Percentiles rank a stretch among this genome's conserved stretches.
Evolutionary conservation across 202 grass and related monocot species (phyloP).

Genomic region (Musa balbisiana): DNA sequence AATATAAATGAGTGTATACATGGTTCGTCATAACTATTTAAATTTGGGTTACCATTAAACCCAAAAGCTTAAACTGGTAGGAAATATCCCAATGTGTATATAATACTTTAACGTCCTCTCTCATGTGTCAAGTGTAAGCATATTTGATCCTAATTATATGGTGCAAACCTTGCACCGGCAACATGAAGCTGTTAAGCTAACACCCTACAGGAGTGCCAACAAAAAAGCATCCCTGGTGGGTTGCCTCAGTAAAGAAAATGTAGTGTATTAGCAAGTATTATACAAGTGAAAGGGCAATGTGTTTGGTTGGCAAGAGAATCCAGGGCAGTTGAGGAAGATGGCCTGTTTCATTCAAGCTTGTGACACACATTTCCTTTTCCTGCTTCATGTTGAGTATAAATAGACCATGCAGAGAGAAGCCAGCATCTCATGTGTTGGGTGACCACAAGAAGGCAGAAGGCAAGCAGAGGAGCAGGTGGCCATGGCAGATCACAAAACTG

Average conservation of each 20-base stretch:
- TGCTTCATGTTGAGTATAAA: background rate
- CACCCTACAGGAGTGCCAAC: too few species aligned
- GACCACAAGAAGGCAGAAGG: background rate
- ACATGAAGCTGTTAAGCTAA: too few species aligned
- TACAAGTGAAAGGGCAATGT: background rate
- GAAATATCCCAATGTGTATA: too few species aligned
- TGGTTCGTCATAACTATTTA: too few species aligned
- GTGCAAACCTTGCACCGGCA: too few species aligned
- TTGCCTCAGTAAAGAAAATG: background rate
- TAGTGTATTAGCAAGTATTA: background rate
- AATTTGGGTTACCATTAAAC: too few species aligned
- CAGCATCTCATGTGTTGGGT: background rate
- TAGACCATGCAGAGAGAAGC: background rate
- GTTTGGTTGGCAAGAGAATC: background rate
- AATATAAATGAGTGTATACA: too few species aligned
- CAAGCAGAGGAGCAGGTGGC: background rate
- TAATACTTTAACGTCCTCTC: too few species aligned
- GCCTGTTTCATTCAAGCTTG: background rate
- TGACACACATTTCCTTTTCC: background rate
- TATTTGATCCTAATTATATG: too few species aligned
- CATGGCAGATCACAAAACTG: constrained; percentile 56
- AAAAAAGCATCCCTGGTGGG: too few species aligned
- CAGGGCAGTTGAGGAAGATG: background rate
- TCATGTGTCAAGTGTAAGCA: too few species aligned
- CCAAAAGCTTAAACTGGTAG: too few species aligned